Evolutionary conservation across 192 early-diverging fungal species (phyloP).

Genomic region (Linnemannia hyalina): DNA sequence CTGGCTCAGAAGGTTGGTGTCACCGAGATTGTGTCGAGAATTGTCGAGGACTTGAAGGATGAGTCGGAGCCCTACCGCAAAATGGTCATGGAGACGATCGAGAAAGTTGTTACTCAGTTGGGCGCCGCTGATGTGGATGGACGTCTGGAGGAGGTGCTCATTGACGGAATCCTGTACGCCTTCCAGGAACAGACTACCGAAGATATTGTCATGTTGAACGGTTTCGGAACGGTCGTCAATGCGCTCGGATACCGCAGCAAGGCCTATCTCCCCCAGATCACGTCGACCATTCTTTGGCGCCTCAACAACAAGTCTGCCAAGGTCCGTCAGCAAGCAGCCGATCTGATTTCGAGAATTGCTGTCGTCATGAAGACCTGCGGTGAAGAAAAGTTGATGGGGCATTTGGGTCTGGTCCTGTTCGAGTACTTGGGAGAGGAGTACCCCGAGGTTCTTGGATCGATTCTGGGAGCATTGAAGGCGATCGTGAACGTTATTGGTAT

Average conservation of each 20-base stretch:
- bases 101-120: constrained; percentile 78
- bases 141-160: constrained; percentile 92
- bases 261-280: constrained; percentile 95
- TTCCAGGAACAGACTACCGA: constrained; percentile 99
- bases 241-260: constrained; percentile 90
- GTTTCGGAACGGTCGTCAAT: constrained; percentile 95
- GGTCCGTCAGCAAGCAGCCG: constrained; percentile 97
- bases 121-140: constrained; percentile 94
- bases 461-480: constrained; percentile 91
- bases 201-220: constrained; percentile 92
- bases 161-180: constrained; percentile 97
- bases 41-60: constrained; percentile 96
- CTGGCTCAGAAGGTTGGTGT: constrained; percentile 94
- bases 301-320: constrained; percentile 97
- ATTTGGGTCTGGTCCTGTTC: constrained; percentile 93
- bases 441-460: constrained; percentile 97
- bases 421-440: constrained; percentile 99
- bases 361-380: constrained; percentile 95
- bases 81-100: constrained; percentile 99
- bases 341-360: constrained; percentile 94
- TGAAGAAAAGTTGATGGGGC: constrained; percentile 95
- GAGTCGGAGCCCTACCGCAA: constrained; percentile 93
- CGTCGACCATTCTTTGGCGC: constrained; percentile 94
- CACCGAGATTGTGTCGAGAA: constrained; percentile 86
- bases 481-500: constrained; percentile 99